A percentile compares a stretch with the other conserved stretches of the same genome.
Evolutionary conservation across 2,329 filamentous ascomycete species (phyloP).

Genomic region (Scedosporium aurantiacum): DNA sequence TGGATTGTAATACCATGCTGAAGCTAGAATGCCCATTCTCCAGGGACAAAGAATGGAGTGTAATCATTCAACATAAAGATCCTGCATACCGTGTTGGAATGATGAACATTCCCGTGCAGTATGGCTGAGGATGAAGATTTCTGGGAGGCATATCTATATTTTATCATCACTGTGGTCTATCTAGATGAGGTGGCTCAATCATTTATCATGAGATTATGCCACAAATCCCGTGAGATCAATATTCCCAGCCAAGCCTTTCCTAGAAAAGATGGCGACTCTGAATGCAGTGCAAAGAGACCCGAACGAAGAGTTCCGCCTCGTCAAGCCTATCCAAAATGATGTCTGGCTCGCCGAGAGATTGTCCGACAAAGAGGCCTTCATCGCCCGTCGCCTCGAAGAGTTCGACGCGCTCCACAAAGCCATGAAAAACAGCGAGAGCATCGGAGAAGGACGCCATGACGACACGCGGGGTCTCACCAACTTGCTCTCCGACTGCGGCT

Average conservation of each 20-base stretch:
- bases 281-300: background rate
- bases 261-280: background rate
- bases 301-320: conserved; percentile 17
- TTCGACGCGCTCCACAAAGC: conserved; percentile 9
- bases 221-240: background rate
- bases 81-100: background rate
- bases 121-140: no score
- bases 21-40: no score
- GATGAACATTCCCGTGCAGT: background rate
- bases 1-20: no score
- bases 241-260: background rate
- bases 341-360: conserved; percentile 21
- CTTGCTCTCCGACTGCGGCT: conserved; percentile 18
- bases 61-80: background rate
- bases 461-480: conserved; percentile 15
- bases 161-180: no score
- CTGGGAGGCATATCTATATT: no score
- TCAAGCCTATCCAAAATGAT: conserved; percentile 17
- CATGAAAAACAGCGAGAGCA: conserved; percentile 2
- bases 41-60: no score
- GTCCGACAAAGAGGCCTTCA: conserved; percentile 20
- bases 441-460: conserved; percentile 9
- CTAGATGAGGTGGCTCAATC: no score
- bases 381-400: conserved; percentile 19
- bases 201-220: background rate